Percentiles rank a stretch among this genome's conserved stretches.
These are phyloP conservation scores for Truncatella angustata DNA, from an alignment of 2,329 filamentous ascomycete genomes.

Conservation along the genomic window DNA sequence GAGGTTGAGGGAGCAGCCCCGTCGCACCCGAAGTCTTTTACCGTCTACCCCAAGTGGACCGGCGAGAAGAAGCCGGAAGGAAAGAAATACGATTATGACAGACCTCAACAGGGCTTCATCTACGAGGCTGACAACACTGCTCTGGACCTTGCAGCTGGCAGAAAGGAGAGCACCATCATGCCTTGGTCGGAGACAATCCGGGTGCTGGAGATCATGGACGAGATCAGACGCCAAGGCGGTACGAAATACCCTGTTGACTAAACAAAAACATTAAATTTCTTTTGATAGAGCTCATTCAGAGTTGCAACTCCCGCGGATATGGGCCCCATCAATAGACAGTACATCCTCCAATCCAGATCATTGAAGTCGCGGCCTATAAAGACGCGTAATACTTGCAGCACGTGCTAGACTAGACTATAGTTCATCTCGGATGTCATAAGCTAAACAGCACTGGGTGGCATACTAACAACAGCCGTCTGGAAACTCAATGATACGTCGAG, in stretches of 20 bases:
- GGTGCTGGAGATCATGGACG: conserved; percentile 46
- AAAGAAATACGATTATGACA: conserved; percentile 35
- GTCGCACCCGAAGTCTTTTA: conserved; percentile 34
- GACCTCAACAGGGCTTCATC: conserved; percentile 36
- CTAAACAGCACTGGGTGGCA: no score
- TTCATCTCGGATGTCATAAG: no score
- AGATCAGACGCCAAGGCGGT: conserved; percentile 32
- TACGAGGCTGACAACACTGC: conserved; percentile 46
- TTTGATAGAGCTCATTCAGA: no score
- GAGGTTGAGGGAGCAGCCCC: conserved; percentile 32
- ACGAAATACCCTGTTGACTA: conserved; percentile 12
- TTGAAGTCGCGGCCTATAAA: no score
- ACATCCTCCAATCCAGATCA: no score
- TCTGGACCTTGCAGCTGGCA: conserved; percentile 35
- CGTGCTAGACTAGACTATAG: no score
- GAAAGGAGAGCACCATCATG: conserved; percentile 38
- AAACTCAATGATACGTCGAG: no score
- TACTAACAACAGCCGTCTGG: no score
- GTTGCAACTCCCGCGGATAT: no score
- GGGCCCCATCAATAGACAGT: no score
- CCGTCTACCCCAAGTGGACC: conserved; percentile 27
- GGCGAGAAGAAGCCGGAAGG: conserved; percentile 20
- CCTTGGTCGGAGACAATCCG: conserved; percentile 45
- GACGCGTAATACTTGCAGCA: no score
- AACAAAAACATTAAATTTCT: no score